Evolutionary conservation across 257 asterid species (phyloP).

Genomic region (Nicotiana tomentosiformis): DNA sequence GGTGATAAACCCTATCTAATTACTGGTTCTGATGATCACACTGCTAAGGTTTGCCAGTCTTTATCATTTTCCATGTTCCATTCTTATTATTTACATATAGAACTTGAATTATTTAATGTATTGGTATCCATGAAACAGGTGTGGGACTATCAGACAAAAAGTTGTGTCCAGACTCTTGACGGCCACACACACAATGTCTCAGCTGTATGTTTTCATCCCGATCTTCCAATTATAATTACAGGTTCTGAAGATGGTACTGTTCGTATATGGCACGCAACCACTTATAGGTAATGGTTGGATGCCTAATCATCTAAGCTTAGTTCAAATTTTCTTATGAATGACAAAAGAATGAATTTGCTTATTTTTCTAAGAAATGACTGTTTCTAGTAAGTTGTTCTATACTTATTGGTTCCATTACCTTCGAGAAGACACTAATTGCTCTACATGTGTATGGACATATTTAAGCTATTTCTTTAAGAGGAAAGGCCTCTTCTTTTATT

Average conservation of each 20-base stretch:
- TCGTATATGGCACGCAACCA: constrained; percentile 98
- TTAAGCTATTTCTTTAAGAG: background rate
- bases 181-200: constrained; percentile 99
- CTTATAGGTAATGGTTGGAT: constrained; percentile 56
- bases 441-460: constrained; percentile 11
- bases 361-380: background rate
- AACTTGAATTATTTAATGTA: constrained; percentile 8
- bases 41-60: constrained; percentile 71
- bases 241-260: constrained; percentile 99
- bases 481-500: constrained; percentile 11
- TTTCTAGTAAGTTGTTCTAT: background rate
- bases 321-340: background rate
- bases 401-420: constrained; percentile 18
- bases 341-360: background rate
- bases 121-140: constrained; percentile 49
- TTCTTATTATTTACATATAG: constrained; percentile 7
- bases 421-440: constrained; percentile 16
- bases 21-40: constrained; percentile 98
- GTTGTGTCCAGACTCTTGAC: constrained; percentile 97
- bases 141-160: constrained; percentile 98
- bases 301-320: background rate
- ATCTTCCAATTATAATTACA: constrained; percentile 93
- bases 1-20: constrained; percentile 95
- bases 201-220: constrained; percentile 99
- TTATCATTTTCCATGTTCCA: constrained; percentile 12